Evolutionary conservation across 2,329 filamentous ascomycete genomes (phyloP).

Genomic region (Curvularia sp.): DNA sequence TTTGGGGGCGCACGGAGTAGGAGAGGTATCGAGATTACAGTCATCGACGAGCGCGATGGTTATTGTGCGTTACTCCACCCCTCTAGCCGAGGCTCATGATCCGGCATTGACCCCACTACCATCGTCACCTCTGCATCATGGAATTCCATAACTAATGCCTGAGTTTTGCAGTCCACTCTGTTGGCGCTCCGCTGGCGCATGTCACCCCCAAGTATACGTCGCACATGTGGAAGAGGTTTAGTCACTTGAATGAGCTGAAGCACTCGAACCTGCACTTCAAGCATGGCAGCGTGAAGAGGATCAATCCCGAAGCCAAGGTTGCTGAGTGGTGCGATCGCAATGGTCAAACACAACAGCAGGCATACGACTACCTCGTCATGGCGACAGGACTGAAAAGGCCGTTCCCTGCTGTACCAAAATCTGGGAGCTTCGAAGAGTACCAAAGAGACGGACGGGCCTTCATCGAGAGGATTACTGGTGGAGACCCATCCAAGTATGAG

Average conservation of each 20-base stretch:
- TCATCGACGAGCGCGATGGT: constrained; percentile 83
- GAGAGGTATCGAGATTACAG: constrained; percentile 71
- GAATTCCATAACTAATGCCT: constrained; percentile 26
- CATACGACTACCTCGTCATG: constrained; percentile 79
- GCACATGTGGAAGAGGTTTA: constrained; percentile 74
- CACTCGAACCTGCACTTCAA: constrained; percentile 68
- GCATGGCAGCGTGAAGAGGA: constrained; percentile 67
- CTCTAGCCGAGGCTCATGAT: constrained; percentile 27
- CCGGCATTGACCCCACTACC: constrained; percentile 9
- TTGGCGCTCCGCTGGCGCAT: constrained; percentile 76
- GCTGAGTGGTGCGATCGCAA: constrained; percentile 63
- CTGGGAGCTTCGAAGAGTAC: constrained; percentile 67
- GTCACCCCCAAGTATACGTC: constrained; percentile 68
- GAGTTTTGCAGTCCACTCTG: constrained; percentile 68
- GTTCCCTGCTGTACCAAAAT: constrained; percentile 77
- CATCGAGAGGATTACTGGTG: constrained; percentile 56
- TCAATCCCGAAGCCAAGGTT: constrained; percentile 67
- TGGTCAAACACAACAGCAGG: constrained; percentile 53
- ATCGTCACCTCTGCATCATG: constrained; percentile 16
- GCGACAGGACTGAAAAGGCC: constrained; percentile 73
- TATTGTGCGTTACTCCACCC: constrained; percentile 66
- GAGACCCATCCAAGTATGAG: constrained; percentile 33
- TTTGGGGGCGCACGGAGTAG: constrained; percentile 50
- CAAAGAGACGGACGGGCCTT: constrained; percentile 68
- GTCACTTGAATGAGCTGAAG: constrained; percentile 71